Conservation (phyloP, 2,329 filamentous ascomycete species). For the Aspergillus tanneri region DNA sequence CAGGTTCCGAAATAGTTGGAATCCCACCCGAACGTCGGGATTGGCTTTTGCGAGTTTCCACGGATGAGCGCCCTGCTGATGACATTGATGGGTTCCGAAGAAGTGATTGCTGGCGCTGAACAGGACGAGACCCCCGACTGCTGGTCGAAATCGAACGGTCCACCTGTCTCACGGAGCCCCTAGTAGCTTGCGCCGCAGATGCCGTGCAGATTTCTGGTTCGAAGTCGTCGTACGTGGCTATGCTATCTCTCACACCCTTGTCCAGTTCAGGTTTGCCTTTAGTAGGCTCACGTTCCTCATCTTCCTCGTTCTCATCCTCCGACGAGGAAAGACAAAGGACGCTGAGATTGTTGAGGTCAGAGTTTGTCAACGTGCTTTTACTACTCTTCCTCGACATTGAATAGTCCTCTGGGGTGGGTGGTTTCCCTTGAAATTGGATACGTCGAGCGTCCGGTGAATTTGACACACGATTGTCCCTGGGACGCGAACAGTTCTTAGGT, state of each 20-base stretch:
- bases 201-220: slow-evolving; percentile 46
- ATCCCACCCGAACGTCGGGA: slow-evolving; percentile 33
- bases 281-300: slow-evolving; percentile 29
- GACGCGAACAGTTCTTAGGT: slow-evolving; percentile 20
- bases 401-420: slow-evolving; percentile 13
- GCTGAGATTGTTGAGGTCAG: slow-evolving; percentile 47
- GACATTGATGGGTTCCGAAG: slow-evolving; percentile 27
- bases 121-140: slow-evolving; percentile 26
- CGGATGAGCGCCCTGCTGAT: slow-evolving; percentile 31
- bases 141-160: slow-evolving; percentile 28
- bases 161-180: slow-evolving; percentile 29
- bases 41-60: slow-evolving; percentile 23
- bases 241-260: slow-evolving; percentile 37
- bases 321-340: slow-evolving; percentile 52
- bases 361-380: slow-evolving; percentile 37
- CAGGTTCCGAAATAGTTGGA: slow-evolving; percentile 37
- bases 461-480: slow-evolving; percentile 16
- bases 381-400: slow-evolving; percentile 39
- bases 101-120: slow-evolving; percentile 18
- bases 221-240: slow-evolving; percentile 41
- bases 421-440: slow-evolving; percentile 14
- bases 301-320: slow-evolving; percentile 46
- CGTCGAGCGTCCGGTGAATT: slow-evolving; percentile 22
- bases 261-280: slow-evolving; percentile 14
- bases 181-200: slow-evolving; percentile 37